Evolutionary conservation across 2,329 filamentous ascomycete species (phyloP), one percentile per base, ranked within the genome.

Genomic region (Fusarium buxicola): DNA sequence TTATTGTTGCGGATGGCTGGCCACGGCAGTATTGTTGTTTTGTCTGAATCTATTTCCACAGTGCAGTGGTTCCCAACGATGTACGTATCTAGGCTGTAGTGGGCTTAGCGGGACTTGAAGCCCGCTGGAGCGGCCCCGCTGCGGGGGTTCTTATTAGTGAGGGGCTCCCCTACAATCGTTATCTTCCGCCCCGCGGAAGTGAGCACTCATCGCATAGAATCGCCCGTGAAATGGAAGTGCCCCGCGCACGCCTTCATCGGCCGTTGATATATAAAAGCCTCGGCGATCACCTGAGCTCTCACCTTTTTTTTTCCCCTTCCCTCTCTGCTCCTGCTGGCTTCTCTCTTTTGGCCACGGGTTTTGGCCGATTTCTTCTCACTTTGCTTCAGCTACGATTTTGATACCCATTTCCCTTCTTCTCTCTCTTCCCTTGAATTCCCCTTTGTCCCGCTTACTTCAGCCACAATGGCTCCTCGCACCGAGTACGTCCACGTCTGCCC

Each of bases 401-500:
- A 50, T 58, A 60, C 59, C 50, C 36, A 21, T 30, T 30, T 30
- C 32, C 6, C 12, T 39, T 48, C 9, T 41, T 35, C 16, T 16
- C 18, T 16, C 21, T 38, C 7, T 12, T 38, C 18, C 30, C 27
- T 43, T 35, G 6, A 6, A 40, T 21, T 49, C 21, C 43, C 25
- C 40, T 55, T 47, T 16, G 27, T 24, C 9, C 16, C 25, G 15
- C 13, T 34, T 27, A 27, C 28, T 46, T 28, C 27, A 25, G 12
- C 18, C 51, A 51, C 51, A 63, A 83, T 82, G 81, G 74, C 77
- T 31, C 75, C 78, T 50, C 76, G 75, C 52, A 81, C 76, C 55
- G 79, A 83, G 81, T 80, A 77, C 64, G 78, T 74, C 41, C 10
- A 16, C 45, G 25, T 28, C 21, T 9, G 9, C 5, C 8, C 16